Conservation (phyloP, 1,284 basidiomycete genomes). For the Pseudozyma sp. region DNA sequence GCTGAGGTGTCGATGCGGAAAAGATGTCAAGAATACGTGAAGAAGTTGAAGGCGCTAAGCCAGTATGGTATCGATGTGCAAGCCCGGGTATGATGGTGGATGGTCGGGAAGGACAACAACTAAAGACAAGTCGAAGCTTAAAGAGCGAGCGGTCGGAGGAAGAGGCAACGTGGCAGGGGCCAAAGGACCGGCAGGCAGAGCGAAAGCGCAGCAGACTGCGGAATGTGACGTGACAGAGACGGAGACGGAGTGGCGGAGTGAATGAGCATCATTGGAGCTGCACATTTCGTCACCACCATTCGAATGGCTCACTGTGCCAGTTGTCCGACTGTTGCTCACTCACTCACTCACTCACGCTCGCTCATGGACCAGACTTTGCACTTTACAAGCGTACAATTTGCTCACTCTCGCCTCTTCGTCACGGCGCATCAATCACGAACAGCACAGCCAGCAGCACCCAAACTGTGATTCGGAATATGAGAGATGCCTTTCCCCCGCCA, state of each 20-base stretch:
- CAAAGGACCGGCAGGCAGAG: background rate
- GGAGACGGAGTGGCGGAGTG: background rate
- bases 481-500: background rate
- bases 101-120: background rate
- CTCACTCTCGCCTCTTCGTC: constrained; percentile 6
- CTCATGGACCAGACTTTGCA: background rate
- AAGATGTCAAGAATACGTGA: background rate
- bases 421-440: constrained; percentile 5
- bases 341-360: constrained; percentile 5
- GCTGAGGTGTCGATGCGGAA: background rate
- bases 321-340: background rate
- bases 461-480: too few species aligned
- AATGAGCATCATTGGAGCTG: constrained; percentile 4
- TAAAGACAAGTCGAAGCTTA: background rate
- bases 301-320: too few species aligned
- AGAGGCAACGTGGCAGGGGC: background rate
- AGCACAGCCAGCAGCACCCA: too few species aligned
- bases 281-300: constrained; percentile 16
- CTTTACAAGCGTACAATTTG: too few species aligned
- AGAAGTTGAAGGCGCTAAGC: too few species aligned
- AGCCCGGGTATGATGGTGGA: constrained; percentile 8
- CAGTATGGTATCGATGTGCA: background rate
- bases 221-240: constrained; percentile 2
- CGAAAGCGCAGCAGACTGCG: background rate
- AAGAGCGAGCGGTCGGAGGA: background rate